phyloP scores from a whole-genome alignment of 1,139 yeast species.

The Arxiozyma slooffiae region DNA sequence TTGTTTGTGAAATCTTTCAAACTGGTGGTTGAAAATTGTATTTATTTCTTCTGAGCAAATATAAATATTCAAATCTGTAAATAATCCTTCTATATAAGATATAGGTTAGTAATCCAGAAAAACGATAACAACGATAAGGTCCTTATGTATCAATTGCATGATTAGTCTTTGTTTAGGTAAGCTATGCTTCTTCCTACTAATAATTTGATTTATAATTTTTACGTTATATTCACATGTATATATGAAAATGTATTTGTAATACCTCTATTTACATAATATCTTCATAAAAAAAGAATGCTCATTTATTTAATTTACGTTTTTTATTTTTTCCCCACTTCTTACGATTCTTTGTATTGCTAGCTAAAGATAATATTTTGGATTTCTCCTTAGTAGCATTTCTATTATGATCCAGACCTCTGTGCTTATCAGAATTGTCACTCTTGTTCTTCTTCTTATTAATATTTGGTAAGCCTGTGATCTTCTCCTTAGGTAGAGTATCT shows the following conservation, averaged over 20 bases:
- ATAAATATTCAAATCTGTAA: conserved; percentile 3
- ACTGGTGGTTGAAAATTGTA: neutral
- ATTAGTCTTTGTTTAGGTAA: neutral
- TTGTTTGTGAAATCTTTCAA: neutral
- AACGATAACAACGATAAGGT: neutral
- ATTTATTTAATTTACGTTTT: conserved; percentile 23
- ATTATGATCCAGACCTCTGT: neutral
- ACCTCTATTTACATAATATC: neutral
- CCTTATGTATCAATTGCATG: neutral
- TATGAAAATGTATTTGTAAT: neutral
- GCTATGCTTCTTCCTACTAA: neutral
- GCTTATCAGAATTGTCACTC: neutral
- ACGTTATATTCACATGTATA: neutral
- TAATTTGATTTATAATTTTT: neutral
- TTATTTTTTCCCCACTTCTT: conserved; percentile 22
- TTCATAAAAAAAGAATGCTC: neutral
- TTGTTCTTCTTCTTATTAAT: conserved; percentile 8
- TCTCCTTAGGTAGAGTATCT: conserved; percentile 8
- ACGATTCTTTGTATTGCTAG: conserved; percentile 6
- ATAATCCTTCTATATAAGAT: neutral
- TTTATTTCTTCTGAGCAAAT: neutral
- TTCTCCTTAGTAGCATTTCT: conserved; percentile 6
- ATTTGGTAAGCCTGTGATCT: conserved; percentile 12
- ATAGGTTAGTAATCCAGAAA: neutral
- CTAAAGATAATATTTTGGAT: neutral